Conservation (phyloP, 1,284 basidiomycete genomes). For the Pseudozyma flocculosa region DNA sequence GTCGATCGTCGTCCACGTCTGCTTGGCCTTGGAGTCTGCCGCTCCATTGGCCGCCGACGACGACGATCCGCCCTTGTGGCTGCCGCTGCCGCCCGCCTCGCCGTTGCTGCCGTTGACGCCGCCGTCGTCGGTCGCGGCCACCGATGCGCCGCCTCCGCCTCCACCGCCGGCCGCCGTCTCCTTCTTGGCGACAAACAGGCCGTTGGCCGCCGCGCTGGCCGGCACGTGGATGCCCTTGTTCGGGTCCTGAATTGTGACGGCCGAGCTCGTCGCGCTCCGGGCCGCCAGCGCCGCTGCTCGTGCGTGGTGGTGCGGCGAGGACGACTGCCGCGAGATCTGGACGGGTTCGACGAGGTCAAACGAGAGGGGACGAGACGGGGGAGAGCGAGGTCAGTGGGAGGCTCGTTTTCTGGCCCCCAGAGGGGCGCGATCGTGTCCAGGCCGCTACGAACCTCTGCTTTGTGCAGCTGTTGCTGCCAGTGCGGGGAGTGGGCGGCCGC, state of each 20-base stretch:
- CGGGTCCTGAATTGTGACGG: conserved; percentile 60
- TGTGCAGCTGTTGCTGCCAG: conserved; percentile 55
- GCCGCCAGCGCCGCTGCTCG: conserved; percentile 64
- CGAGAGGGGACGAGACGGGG: neutral
- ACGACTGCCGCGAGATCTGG: conserved; percentile 62
- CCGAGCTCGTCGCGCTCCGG: conserved; percentile 61
- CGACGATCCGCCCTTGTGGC: conserved; percentile 13
- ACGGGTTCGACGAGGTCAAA: neutral
- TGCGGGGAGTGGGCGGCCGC: conserved; percentile 39
- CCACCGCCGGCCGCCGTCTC: conserved; percentile 26
- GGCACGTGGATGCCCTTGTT: conserved; percentile 58
- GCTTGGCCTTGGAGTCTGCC: conserved; percentile 19
- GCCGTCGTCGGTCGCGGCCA: neutral
- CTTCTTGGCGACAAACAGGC: conserved; percentile 56
- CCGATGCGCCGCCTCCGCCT: neutral
- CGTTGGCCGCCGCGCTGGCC: conserved; percentile 57
- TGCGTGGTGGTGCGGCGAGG: conserved; percentile 64
- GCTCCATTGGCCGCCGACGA: conserved; percentile 22
- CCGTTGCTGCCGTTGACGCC: conserved; percentile 10
- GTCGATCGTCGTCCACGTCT: conserved; percentile 82
- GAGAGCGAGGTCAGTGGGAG: too few species aligned
- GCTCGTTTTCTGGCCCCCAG: too few species aligned
- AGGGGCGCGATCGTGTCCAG: too few species aligned
- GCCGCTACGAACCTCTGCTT: conserved; percentile 29
- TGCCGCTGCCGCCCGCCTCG: conserved; percentile 15